Evolutionary conservation across 179 eudicot species (phyloP), one percentile per base, ranked within the genome.

Genomic region (Carnegiea gigantea): DNA sequence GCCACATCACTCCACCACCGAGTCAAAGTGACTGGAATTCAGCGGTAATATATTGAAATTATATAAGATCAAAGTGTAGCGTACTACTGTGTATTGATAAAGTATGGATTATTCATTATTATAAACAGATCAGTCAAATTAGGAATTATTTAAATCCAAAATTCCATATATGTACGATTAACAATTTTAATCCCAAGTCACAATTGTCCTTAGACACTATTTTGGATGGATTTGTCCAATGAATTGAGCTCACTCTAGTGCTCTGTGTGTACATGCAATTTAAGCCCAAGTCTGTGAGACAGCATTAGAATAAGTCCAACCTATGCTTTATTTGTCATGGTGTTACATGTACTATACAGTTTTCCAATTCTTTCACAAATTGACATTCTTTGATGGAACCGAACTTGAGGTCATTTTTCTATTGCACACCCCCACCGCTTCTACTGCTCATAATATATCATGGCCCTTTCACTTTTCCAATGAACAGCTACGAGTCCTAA

Each of bases 151-250:
- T 33, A 33, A 33, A 33, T 33, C 0, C 36, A 33, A 33, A 33
- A 0, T 0, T 33, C 36, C 36, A 40, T 40, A 7, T 40, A 40
- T 40, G 3, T 7, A 40, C 6, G 0, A 54, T 18, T 20, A 54
- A 54, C 62, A 54, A 15, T 54, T 54, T 15, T 14, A 54, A 11
- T 54, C 21, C 23, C 20, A 54, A 18, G 62, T 54, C n/a, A 20
- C 62, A 15, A 7, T 62, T 62, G 11, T 62, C 12, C n/a, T 7
- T 7, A 2, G 36, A 33, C 36, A 33, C 26, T 20, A 7, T 21
- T 62, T 62, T 62, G 68, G 68, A 62, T 62, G 30, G 68, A 62
- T 23, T 62, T n/a, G 68, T 6, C 68, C 68, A 62, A 62, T 62
- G 26, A 62, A 7, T 5, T 40, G 0, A 40, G n/a, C 26, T 23